Base-by-base conservation (phyloP, 257 asterid species). In the Rubia yunnanensis region DNA sequence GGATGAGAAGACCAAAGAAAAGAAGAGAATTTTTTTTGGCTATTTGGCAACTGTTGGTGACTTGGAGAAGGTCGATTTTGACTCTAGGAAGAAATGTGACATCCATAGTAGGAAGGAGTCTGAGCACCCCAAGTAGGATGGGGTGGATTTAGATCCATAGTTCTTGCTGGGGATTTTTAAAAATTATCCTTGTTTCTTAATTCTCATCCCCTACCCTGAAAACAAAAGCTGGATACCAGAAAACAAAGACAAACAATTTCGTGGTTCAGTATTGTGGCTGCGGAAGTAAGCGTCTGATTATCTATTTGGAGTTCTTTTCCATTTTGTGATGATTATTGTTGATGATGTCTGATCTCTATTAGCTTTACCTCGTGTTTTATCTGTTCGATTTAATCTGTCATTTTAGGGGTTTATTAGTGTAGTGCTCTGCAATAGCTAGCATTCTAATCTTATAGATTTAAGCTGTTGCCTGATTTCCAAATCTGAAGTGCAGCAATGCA, bases 41-140 rank as follows among this genome's bases (percentile, higher is more conserved):
- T 87, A 89, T 71, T 75, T 92, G 54, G 98, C 87, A 7, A 87
- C 91, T n/a, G 84, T 78, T 65, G 71, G 70, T 41, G 97, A 92
- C 74, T 70, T 92, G 46, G 98, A 92, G 54, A 89, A 82, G 86
- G 78, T 92, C 23, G 88, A 86, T 58, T 81, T 76, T 22, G 98
- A 92, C 78, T 77, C 86, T 78, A 85, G 76, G 83, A 92, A 89
- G 84, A 89, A 83, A 80, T 80, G 80, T 53, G 76, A 81, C 31
- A 75, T 92, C 60, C 88, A 80, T 71, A 92, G 96, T 74, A 68
- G 60, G 53, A 82, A 76, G 74, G 97, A 84, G 36, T 63, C 63
- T 48, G 66, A 54, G 78, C 60, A 70, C 55, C 78, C 76, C 53
- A 76, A 79, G 31, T 80, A 80, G 71, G 59, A 68, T 6, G 14